Evolutionary conservation across 1,284 basidiomycete genomes (phyloP).

Genomic region (Anthracocystis setariae): DNA sequence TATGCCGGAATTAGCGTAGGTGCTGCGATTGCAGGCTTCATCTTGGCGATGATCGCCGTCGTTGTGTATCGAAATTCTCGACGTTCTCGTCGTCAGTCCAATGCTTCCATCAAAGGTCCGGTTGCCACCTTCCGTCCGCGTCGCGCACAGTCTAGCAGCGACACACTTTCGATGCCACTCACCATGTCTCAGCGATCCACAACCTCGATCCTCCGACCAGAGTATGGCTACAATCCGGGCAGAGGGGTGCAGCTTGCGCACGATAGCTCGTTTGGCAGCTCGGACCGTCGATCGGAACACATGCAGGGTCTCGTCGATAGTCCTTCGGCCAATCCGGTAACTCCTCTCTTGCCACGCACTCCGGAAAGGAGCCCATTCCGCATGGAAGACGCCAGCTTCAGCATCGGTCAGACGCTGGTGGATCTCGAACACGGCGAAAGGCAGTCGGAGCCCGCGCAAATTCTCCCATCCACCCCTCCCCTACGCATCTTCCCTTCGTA

Average conservation of each 20-base stretch:
- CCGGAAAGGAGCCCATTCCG: background rate
- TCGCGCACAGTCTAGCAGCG: conserved; percentile 1
- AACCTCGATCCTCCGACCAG: background rate
- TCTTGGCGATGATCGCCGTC: conserved; percentile 3
- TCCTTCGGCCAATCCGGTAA: conserved; percentile 1
- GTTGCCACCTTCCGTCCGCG: conserved; percentile 5
- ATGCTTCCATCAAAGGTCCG: background rate
- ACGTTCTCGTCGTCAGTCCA: background rate
- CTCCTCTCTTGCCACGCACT: conserved; percentile 7
- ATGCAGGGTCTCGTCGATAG: conserved; percentile 5
- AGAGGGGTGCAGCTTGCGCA: conserved; percentile 12
- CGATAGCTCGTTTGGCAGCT: conserved; percentile 11
- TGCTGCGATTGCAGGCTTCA: conserved; percentile 7
- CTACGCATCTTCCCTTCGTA: background rate
- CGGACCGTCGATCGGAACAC: background rate
- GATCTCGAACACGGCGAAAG: background rate
- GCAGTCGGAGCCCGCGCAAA: background rate
- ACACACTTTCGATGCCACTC: conserved; percentile 8
- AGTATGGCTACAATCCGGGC: conserved; percentile 11
- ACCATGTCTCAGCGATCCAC: conserved; percentile 7
- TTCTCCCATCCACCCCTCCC: background rate
- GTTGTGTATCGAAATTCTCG: conserved; percentile 1
- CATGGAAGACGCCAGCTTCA: conserved; percentile 7
- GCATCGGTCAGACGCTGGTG: conserved; percentile 10
- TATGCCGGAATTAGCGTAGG: conserved; percentile 24